Base-by-base conservation (phyloP, 805 yeast species). In the Lipomyces starkeyi region DNA sequence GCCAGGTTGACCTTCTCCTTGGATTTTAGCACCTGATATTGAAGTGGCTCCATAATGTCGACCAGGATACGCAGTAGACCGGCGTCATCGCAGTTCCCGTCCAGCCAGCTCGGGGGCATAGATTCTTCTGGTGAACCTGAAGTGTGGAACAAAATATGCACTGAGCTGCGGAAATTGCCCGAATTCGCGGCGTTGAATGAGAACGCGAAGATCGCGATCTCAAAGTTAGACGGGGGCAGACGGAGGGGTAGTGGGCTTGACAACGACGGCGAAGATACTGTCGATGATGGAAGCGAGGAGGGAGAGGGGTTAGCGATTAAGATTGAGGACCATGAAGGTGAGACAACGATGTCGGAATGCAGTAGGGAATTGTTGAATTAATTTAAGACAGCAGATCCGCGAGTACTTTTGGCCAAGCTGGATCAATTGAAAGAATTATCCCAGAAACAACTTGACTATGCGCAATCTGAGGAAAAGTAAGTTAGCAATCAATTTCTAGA, bases 51-150 rank as follows among this genome's bases (percentile, higher is more conserved):
- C 29, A 13, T 53, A 25, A 66, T 66, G 70, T 59, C 69, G 49
- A 58, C 67, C 25, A 63, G 70, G n/a, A 63, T 66, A 27, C 62
- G 70, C 40, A 59, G 63, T 22, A 60, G 70, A 7, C 70, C 68
- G 20, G 40, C 62, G 5, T 66, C 69, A 8, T 25, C 62, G 7
- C 62, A 62, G 17, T 47, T 61, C n/a, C 37, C 20, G 14, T n/a
- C 67, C 32, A 53, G 25, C 6, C 62, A 58, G 34, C 3, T 17
- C 47, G 27, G 52, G 5, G 32, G 35, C 14, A 49, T 58, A 13
- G 71, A 68, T 29, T 56, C 65, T 2, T 22, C 65, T 9, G 71
- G 70, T 22, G 71, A 68, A 49, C 54, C 65, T 5, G 71, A 68
- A 49, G 70, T 66, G 22, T 68, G 70, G 70, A 66, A 22, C 35